Evolutionary conservation across 208 protist genomes (phyloP), one percentile per base, ranked within the genome.

Genomic region (Crithidia bombi): DNA sequence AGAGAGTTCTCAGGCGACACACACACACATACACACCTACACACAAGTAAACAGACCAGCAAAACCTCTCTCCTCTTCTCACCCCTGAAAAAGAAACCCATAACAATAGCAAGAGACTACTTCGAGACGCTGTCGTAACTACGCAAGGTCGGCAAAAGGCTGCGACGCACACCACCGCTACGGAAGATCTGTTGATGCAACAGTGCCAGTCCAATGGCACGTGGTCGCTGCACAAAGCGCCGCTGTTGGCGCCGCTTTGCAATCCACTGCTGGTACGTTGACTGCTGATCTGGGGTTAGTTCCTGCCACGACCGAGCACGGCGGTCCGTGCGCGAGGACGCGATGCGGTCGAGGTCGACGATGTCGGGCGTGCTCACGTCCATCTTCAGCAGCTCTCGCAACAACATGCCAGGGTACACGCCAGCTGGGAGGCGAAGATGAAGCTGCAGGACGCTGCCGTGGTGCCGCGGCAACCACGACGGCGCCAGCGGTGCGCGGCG

Each of bases 121-220:
- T 92, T 95, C 7, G 81, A 83, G 7, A 95, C 83, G 32, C 86
- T 91, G 75, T 96, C 88, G 61, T 93, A 94, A 52, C 91, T 87
- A 41, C 91, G 88, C 58, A 93, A 62, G 12, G 91, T 90, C 17
- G 91, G 91, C 25, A 96, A 50, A 23, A 96, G 76, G 65, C 84
- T 88, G 44, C 82, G 78, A 5, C 91, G 84, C 49, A 93, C 77
- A 9, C 91, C 91, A 55, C 80, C 79, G 51, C 79, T 92, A 36
- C 91, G 89, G 66, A 96, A 96, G 32, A 96, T 93, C 49, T 93
- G 86, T 47, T 94, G 89, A 50, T 96, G 89, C 68, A 96, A 54
- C 64, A 94, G 65, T 43, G 88, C 91, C 46, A 92, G 46, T 32
- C 79, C 88, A 39, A 93, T 81, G 3, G 91, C 91, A 21, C 80